Evolutionary conservation across 768 basidiomycete species (phyloP).

Genomic region (Albatrellus ellisii): DNA sequence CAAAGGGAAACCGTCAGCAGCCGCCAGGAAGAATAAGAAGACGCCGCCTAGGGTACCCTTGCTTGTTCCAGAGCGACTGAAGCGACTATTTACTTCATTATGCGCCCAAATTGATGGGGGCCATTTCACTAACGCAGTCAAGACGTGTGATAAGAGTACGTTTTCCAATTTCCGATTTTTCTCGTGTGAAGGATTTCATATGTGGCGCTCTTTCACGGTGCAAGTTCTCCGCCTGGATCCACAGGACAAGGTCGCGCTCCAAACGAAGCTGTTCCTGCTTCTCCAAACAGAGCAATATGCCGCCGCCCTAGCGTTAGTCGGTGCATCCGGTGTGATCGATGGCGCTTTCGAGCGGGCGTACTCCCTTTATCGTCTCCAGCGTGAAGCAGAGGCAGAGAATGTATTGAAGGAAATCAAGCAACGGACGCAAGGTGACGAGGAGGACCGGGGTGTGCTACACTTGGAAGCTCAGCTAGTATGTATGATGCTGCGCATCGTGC

Average conservation of each 20-base stretch:
- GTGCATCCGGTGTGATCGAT: constrained; percentile 16
- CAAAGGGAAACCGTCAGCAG: constrained; percentile 1
- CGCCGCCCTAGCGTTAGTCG: constrained; percentile 51
- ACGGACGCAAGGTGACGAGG: constrained; percentile 18
- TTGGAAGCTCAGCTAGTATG: constrained; percentile 83
- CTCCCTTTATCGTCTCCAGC: constrained; percentile 73
- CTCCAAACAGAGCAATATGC: constrained; percentile 79
- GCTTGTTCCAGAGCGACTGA: constrained; percentile 25
- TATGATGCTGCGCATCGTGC: constrained; percentile 7
- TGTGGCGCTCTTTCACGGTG: neutral
- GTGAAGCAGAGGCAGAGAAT: constrained; percentile 50
- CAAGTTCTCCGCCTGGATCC: constrained; percentile 66
- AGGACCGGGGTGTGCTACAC: constrained; percentile 54
- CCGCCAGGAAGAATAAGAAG: constrained; percentile 10
- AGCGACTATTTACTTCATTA: constrained; percentile 62
- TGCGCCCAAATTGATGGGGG: constrained; percentile 87
- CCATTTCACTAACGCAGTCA: constrained; percentile 73
- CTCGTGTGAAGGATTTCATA: neutral
- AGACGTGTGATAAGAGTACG: constrained; percentile 87
- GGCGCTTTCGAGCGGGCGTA: constrained; percentile 63
- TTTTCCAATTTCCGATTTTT: constrained; percentile 12
- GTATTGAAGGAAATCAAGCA: constrained; percentile 38
- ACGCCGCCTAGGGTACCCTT: constrained; percentile 21
- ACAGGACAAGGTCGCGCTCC: constrained; percentile 54
- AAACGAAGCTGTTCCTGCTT: constrained; percentile 79